A percentile compares a stretch with the other conserved stretches of the same genome.
Conservation (phyloP, 2,329 filamentous ascomycete species). For the Cladophialophora carrionii region DNA sequence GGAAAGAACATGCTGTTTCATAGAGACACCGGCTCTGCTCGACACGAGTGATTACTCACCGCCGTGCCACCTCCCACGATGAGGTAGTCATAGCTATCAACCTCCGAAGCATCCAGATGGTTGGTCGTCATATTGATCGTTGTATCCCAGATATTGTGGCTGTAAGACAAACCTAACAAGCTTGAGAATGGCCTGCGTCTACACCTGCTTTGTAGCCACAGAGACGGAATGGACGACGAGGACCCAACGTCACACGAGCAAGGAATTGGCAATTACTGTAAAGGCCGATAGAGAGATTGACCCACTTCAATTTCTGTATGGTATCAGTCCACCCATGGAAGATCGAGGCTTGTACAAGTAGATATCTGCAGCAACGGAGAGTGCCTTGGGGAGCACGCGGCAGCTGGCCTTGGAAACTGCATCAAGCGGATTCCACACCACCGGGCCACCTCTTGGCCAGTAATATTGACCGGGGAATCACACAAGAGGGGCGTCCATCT, state of each 20-base stretch:
- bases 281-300: neutral
- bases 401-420: neutral
- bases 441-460: neutral
- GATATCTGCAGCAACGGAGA: neutral
- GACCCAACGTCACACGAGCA: neutral
- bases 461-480: neutral
- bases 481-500: neutral
- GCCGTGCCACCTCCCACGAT: constrained; percentile 84
- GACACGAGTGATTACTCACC: constrained; percentile 19
- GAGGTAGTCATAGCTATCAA: constrained; percentile 77
- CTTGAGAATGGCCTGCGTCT: neutral
- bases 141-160: neutral
- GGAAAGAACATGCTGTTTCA: neutral
- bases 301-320: constrained; percentile 13
- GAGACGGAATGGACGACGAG: neutral
- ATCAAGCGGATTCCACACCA: neutral
- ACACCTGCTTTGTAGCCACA: neutral
- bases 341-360: neutral
- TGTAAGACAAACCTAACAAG: neutral
- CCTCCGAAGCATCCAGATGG: constrained; percentile 65
- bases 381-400: neutral
- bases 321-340: constrained; percentile 9
- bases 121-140: constrained; percentile 65
- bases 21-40: neutral
- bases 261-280: neutral